phyloP scores from a whole-genome alignment of 495 filamentous ascomycete genomes.

The Glarea lozoyensis region DNA sequence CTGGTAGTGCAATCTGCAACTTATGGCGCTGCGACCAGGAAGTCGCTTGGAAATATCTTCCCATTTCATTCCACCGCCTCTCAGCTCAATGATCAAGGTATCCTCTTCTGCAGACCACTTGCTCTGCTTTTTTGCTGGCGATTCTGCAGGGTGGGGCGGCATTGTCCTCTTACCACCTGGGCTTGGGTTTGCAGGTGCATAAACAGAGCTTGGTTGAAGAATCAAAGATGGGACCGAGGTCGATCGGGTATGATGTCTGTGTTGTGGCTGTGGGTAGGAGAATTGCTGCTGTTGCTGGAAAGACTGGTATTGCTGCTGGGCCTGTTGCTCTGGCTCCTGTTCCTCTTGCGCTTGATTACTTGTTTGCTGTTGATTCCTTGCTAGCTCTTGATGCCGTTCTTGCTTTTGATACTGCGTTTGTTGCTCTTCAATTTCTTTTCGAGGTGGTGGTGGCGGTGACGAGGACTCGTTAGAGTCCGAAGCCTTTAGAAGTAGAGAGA shows the following conservation, averaged over 20 bases:
- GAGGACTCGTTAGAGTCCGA: slow-evolving; percentile 74
- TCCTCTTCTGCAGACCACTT: slow-evolving; percentile 96
- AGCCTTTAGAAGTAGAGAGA: slow-evolving; percentile 70
- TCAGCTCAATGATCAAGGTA: slow-evolving; percentile 77
- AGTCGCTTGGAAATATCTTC: slow-evolving; percentile 90
- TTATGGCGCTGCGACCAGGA: slow-evolving; percentile 84
- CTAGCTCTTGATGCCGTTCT: not conserved
- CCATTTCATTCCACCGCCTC: slow-evolving; percentile 92
- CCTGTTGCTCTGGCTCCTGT: slow-evolving; percentile 1
- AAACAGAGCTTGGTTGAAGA: slow-evolving; percentile 17
- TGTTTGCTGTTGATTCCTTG: slow-evolving; percentile 2
- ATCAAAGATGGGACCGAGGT: slow-evolving; percentile 33
- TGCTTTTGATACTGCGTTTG: not conserved
- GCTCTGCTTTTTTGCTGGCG: slow-evolving; percentile 86
- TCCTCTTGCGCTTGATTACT: not conserved
- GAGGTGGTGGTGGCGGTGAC: slow-evolving; percentile 14
- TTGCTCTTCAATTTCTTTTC: not conserved
- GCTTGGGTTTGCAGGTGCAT: slow-evolving; percentile 13
- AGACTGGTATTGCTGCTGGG: slow-evolving; percentile 14
- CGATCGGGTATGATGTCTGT: slow-evolving; percentile 42
- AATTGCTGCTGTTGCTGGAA: slow-evolving; percentile 2
- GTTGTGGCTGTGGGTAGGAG: not conserved
- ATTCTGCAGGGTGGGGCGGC: slow-evolving; percentile 50
- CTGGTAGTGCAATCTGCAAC: slow-evolving; percentile 91
- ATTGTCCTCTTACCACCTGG: slow-evolving; percentile 20